These are phyloP conservation scores for Pseudoscleropodium purum DNA, from an alignment of 225 moss, liverwort and hornwort genomes.

Conservation along the genomic window DNA sequence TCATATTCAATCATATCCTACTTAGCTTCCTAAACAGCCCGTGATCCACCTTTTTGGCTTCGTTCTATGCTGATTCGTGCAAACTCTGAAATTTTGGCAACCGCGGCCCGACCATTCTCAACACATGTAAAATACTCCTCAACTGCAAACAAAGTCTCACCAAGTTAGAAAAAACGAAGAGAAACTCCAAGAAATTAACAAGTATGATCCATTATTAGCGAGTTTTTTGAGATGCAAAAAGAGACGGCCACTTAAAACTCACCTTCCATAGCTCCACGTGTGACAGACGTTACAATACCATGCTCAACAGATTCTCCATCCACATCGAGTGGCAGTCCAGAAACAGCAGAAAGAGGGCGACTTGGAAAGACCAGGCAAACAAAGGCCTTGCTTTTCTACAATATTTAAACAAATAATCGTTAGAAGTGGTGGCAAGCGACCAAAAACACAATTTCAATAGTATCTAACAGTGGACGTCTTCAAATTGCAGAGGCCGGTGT, in stretches of 20 bases:
- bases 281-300: slow-evolving; percentile 69
- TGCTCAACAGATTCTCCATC: slow-evolving; percentile 69
- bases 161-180: not conserved
- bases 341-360: slow-evolving; percentile 60
- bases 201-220: not conserved
- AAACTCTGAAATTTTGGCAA: slow-evolving; percentile 48
- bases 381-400: slow-evolving; percentile 59
- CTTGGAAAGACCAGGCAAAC: slow-evolving; percentile 80
- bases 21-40: not conserved
- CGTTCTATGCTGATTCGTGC: slow-evolving; percentile 57
- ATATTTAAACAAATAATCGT: not conserved
- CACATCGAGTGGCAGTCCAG: slow-evolving; percentile 55
- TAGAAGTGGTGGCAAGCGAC: not conserved
- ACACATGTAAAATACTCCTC: slow-evolving; percentile 68
- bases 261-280: slow-evolving; percentile 90
- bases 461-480: not conserved
- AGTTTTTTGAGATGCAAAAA: not conserved
- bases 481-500: not conserved
- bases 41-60: slow-evolving; percentile 35
- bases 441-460: not conserved
- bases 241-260: not conserved
- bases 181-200: not conserved
- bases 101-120: slow-evolving; percentile 63
- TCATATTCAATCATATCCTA: not conserved
- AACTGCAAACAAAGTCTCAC: slow-evolving; percentile 33